phyloP scores from a whole-genome alignment of 2,329 filamentous ascomycete species.

The Fusarium keratoplasticum region DNA sequence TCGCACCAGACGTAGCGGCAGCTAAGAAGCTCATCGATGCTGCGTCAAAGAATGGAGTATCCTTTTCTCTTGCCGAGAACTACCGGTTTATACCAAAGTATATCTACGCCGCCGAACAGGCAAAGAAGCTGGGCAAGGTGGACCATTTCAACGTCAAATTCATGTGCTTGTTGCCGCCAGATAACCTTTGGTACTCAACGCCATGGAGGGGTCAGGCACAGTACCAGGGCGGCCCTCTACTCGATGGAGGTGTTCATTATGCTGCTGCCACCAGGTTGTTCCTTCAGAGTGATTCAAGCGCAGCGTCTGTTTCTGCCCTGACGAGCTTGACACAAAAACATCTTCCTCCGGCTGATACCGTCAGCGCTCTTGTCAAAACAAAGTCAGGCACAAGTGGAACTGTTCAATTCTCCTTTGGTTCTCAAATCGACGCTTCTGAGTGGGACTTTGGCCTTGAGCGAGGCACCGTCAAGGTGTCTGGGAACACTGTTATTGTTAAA shows the following conservation, averaged over 20 bases:
- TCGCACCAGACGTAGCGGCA: background rate
- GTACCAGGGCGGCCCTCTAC: background rate
- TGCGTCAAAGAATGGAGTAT: background rate
- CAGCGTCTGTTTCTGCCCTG: background rate
- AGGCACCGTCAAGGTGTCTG: background rate
- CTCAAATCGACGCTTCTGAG: background rate
- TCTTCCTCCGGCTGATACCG: background rate
- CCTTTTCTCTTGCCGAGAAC: background rate
- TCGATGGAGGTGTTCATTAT: background rate
- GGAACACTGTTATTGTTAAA: background rate
- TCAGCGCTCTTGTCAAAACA: background rate
- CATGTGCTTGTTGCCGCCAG: background rate
- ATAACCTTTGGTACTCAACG: background rate
- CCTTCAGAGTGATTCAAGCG: background rate
- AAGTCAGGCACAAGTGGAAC: background rate
- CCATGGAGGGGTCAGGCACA: background rate
- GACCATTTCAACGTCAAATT: background rate
- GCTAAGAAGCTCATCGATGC: background rate
- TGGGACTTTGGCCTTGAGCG: background rate
- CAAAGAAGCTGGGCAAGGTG: background rate
- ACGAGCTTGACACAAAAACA: background rate
- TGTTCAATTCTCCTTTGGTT: background rate
- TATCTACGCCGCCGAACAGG: background rate
- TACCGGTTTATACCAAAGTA: background rate
- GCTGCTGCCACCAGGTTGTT: background rate